Base-by-base conservation (phyloP, 2,329 filamentous ascomycete genomes). In the Gnomoniopsis sp. region DNA sequence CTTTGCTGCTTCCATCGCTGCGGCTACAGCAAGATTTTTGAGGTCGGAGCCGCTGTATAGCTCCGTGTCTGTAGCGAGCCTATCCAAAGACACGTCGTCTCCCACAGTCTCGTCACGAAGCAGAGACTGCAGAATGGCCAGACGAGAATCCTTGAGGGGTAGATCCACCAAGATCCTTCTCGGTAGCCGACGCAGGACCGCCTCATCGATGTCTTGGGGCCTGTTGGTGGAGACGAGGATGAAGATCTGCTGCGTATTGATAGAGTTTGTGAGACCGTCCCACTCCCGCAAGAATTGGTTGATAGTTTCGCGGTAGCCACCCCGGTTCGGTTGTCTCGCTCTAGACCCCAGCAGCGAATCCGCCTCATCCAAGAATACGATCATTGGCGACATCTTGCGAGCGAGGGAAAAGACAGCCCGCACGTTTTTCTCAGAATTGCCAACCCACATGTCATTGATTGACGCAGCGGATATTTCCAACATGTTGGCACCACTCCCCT, bases 191-290 rank as follows among this genome's bases (percentile, higher is more conserved):
- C 90, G 82, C 49, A 95, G 80, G 11, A 95, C 89, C 11, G 90
- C 90, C 66, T 95, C 90, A 67, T 99, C 95, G 1, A 99, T 84
- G 68, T 98, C 95, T 68, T 96, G 97, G 0, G 95, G 95, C 11
- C 93, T 83, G 72, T 99, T 98, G 10, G 93, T 98, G 30, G 95
- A 93, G 0, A 98, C 92, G 92, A 99, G 97, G 72, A 99, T 93
- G 71, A 99, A 98, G 2, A 93, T 91, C 19, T 89, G 89, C 49
- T 87, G 83, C 36, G 58, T 62, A 59, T 54, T 53, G 23, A 62
- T 43, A 15, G 86, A 80, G 66, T 90, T 89, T 55, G 79, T 79
- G 79, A 98, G 88, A 12, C 95, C 95, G 67, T 98, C 95, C 95
- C 93, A 98, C 72, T 98, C 93, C 55, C 92, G 89, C 52, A 99